Evolutionary conservation across 305 asterid genomes (phyloP), one percentile per base, ranked within the genome.

Genomic region (Fraxinus xanthoxyloides): DNA sequence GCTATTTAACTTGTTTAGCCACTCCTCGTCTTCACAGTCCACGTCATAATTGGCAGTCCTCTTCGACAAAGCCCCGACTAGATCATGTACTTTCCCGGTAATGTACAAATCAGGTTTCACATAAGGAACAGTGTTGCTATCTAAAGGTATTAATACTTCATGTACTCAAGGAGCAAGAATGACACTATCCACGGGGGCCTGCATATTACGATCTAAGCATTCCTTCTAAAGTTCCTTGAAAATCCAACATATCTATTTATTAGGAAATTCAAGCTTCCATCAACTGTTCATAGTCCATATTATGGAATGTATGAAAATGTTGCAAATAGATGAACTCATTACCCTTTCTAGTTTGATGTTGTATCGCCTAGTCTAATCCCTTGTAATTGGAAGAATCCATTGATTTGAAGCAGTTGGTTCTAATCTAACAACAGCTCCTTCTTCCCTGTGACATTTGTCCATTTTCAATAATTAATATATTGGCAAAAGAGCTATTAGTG

Each of bases 221-320:
- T 90, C 90, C 89, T 91, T 94, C 61, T 94, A 92, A 54, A 96
- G 90, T 79, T 96, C 95, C 87, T 91, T 94, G 89, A 96, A 96
- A 86, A 89, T 61, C 77, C 81, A 78, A 98, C 98, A 96, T 63
- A 93, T 97, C 75, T 75, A 89, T 82, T 89, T 96, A 79, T 92
- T 83, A 13, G 80, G 85, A 90, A 96, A 96, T 90, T 96, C 99
- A 0, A 96, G 90, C 91, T 91, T 96, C 91, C 89, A 93, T 83
- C 87, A 82, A 72, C 80, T 82, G 61, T 91, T 90, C 2, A 72
- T 86, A 1, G 83, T 51, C 99, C 98, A 96, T 35, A 94, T 76
- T 23, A 86, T 83, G 40, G 93, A 90, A 76, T 92, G 93, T 51
- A 92, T 90, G 82, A 93, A 93, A 40, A 97, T 97, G 85, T 96